Evolutionary conservation across 2,329 filamentous ascomycete genomes (phyloP).

Genomic region (Xylariaceae sp.): DNA sequence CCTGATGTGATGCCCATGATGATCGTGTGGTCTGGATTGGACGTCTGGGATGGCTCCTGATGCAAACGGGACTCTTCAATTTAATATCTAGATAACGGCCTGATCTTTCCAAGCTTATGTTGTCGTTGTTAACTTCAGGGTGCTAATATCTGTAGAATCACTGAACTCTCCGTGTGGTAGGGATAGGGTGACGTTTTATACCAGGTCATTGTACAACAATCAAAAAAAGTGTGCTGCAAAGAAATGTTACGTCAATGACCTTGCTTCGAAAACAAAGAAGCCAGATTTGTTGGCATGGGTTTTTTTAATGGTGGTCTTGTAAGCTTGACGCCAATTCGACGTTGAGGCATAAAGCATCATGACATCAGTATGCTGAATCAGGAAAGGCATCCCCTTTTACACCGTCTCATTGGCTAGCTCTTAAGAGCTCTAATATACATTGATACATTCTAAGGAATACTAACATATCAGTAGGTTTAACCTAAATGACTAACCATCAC

Average conservation of each 20-base stretch:
- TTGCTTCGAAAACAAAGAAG: constrained; percentile 10
- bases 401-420: constrained; percentile 9
- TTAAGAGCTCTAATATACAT: no score
- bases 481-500: no score
- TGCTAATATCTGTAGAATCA: no score
- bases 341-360: constrained; percentile 8
- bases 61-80: background rate
- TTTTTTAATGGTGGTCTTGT: constrained; percentile 7
- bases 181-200: no score
- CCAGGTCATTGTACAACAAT: background rate
- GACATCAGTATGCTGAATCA: constrained; percentile 15
- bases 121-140: no score
- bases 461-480: no score
- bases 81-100: background rate
- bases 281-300: constrained; percentile 3
- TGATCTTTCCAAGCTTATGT: no score
- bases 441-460: no score
- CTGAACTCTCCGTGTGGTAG: no score
- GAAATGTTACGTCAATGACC: constrained; percentile 14
- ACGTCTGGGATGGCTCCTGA: background rate
- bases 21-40: background rate
- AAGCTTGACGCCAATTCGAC: constrained; percentile 12
- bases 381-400: background rate
- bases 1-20: constrained; percentile 37
- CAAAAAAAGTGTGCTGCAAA: constrained; percentile 3